Evolutionary conservation across 257 asterid species (phyloP).

Genomic region (Nicotiana tomentosiformis): DNA sequence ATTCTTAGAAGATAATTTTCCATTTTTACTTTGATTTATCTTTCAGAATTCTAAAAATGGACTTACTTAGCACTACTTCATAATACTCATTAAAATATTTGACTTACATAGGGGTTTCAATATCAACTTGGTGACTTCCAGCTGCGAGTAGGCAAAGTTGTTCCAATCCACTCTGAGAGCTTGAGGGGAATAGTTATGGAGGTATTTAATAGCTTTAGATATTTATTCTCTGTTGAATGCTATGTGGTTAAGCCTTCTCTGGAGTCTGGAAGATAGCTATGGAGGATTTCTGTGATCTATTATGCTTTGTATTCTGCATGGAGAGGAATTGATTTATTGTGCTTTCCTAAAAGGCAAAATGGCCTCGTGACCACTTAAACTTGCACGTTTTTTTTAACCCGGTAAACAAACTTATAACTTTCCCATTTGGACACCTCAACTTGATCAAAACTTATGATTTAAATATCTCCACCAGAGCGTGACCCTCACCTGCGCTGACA

Average conservation of each 20-base stretch:
- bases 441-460: no score
- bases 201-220: slow-evolving; percentile 34
- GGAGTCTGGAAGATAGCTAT: no score
- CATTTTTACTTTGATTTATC: not conserved
- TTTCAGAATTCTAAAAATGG: not conserved
- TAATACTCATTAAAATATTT: not conserved
- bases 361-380: no score
- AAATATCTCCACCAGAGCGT: no score
- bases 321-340: not conserved
- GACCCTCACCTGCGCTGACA: no score
- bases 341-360: not conserved
- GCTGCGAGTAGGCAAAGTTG: slow-evolving; percentile 96
- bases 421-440: no score
- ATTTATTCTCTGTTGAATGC: not conserved
- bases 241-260: not conserved
- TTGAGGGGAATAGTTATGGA: slow-evolving; percentile 98
- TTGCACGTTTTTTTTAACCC: no score
- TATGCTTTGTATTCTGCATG: not conserved
- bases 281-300: not conserved
- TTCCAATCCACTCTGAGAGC: slow-evolving; percentile 64
- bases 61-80: not conserved
- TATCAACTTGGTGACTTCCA: slow-evolving; percentile 89
- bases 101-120: slow-evolving; percentile 49
- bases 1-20: not conserved
- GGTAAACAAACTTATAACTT: no score